Conservation (phyloP, 2,329 filamentous ascomycete genomes). For the Colletotrichum australisinense region DNA sequence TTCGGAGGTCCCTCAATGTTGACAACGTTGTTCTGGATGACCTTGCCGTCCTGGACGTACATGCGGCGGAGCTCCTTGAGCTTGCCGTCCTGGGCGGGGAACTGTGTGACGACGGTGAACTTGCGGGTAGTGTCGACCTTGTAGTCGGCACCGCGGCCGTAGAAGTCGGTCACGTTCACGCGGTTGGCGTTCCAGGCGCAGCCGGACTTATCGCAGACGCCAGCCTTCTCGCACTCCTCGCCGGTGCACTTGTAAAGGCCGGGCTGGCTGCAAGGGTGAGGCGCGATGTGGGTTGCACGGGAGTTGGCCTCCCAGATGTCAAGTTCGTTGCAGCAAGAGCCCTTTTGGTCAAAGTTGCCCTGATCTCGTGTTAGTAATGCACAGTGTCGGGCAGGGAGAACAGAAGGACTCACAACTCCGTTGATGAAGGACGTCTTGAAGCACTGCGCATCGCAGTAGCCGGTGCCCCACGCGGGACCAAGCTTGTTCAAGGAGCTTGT, state of each 20-base stretch:
- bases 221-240: conserved; percentile 41
- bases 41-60: conserved; percentile 60
- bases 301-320: conserved; percentile 75
- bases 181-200: conserved; percentile 51
- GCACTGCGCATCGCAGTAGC: conserved; percentile 71
- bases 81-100: conserved; percentile 45
- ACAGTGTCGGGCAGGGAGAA: conserved; percentile 41
- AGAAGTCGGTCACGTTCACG: conserved; percentile 37
- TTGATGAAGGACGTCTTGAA: conserved; percentile 58
- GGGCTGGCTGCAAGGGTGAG: conserved; percentile 64
- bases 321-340: conserved; percentile 76
- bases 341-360: conserved; percentile 67
- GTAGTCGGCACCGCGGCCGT: conserved; percentile 37
- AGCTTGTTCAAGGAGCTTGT: conserved; percentile 63
- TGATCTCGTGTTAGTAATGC: conserved; percentile 42
- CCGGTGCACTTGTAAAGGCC: conserved; percentile 53
- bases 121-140: conserved; percentile 41
- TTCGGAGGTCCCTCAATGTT: conserved; percentile 38
- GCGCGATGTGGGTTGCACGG: conserved; percentile 67
- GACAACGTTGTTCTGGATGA: conserved; percentile 53
- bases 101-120: conserved; percentile 57
- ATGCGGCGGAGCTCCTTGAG: conserved; percentile 60
- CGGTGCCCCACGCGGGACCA: conserved; percentile 69
- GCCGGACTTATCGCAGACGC: conserved; percentile 52
- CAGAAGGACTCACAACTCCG: conserved; percentile 51